Evolutionary conservation across 2,329 filamentous ascomycete species (phyloP), one percentile per base, ranked within the genome.

Genomic region (Tolypocladium ovalisporum): DNA sequence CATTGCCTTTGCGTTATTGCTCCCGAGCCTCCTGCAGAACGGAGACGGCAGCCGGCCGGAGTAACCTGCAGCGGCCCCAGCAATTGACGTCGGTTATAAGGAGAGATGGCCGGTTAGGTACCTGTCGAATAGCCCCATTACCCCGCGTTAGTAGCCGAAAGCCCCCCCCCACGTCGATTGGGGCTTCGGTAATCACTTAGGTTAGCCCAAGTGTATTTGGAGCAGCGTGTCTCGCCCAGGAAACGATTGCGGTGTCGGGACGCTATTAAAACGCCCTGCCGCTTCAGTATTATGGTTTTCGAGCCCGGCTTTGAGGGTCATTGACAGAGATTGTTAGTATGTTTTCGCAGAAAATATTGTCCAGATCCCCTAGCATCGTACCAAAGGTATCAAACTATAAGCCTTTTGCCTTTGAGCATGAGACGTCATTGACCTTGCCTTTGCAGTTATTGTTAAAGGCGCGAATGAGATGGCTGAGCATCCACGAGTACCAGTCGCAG

Each of bases 401-500:
- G n/a, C 4, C 10, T 17, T n/a, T 40, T 7, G 17, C 37, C 5
- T n/a, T 6, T 13, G n/a, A n/a, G 7, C 9, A 4, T n/a, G 32
- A 12, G 3, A 51, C 4, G 29, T 6, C 17, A n/a, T 19, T 51
- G 19, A 51, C 27, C 9, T 4, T 24, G 19, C 1, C 5, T 13
- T 8, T 6, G n/a, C 37, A 62, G 61, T 35, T 54, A 10, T 42
- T 15, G 3, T 15, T 54, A 1, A 54, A 22, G 29, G 32, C 24
- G 22, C 60, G 62, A 36, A 36, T 39, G 4, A 57, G 61, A 29
- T 29, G 34, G 2, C 59, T 70, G 13, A 69, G 61, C 44, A 57
- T 71, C 29, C 67, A 68, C 42, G 62, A 66, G 44, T 62, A 65
- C 47, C 64, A 70, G 49, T 67, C 68, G 2, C 65, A 68, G 42